These are phyloP conservation scores for Solanum gandarillasii DNA, from an alignment of 257 asterid genomes.

Conservation along the genomic window DNA sequence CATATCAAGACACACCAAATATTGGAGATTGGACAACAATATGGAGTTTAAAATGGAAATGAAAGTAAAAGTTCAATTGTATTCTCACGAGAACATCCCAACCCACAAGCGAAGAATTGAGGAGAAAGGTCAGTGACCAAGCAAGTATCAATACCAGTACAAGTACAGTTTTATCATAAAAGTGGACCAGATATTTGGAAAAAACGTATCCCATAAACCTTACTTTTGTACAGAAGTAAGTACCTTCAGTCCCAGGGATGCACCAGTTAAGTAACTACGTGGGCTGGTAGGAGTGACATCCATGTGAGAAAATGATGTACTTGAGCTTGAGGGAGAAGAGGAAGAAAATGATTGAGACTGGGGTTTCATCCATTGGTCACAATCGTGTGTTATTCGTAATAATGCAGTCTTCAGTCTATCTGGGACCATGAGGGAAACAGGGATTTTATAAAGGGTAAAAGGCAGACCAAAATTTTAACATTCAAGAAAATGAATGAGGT, in stretches of 20 bases:
- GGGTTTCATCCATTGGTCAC: slow-evolving; percentile 88
- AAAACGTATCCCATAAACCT: not conserved
- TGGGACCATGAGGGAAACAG: slow-evolving; percentile 28
- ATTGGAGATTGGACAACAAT: not conserved
- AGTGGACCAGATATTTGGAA: not conserved
- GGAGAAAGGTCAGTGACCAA: not conserved
- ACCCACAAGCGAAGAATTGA: not conserved
- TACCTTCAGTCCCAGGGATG: slow-evolving; percentile 80
- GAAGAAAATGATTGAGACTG: slow-evolving; percentile 36
- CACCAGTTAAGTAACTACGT: slow-evolving; percentile 51
- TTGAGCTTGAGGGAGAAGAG: slow-evolving; percentile 46
- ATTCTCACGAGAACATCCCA: not conserved
- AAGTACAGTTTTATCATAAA: not conserved
- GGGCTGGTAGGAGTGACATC: slow-evolving; percentile 93
- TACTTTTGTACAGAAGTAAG: slow-evolving; percentile 25
- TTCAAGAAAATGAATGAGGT: not conserved
- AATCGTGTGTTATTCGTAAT: slow-evolving; percentile 76
- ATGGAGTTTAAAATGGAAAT: not conserved
- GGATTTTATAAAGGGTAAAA: slow-evolving; percentile 10
- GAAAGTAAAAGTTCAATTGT: not conserved
- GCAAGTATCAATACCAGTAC: not conserved
- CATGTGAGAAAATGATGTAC: slow-evolving; percentile 51
- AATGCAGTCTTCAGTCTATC: slow-evolving; percentile 83
- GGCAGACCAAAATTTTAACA: not conserved
- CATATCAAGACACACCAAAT: not conserved